Evolutionary conservation across 1,284 basidiomycete genomes (phyloP).

Genomic region (Ganoderma multipileum): DNA sequence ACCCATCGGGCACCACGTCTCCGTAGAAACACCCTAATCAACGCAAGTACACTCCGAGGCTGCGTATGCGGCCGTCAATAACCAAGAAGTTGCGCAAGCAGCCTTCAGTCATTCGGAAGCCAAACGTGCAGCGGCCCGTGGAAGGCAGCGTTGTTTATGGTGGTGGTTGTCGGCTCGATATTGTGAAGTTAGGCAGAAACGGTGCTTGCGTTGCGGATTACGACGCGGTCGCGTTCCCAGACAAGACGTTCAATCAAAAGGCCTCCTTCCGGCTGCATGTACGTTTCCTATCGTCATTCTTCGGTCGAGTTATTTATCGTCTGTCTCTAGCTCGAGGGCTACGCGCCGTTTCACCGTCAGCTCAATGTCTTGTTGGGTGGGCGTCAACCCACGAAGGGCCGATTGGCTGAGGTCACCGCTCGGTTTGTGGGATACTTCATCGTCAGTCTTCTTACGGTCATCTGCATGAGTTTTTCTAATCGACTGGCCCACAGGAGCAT

Average conservation of each 20-base stretch:
- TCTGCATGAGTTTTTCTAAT: neutral
- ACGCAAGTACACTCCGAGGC: too few species aligned
- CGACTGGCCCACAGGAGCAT: neutral
- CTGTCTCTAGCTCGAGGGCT: too few species aligned
- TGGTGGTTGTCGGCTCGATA: neutral
- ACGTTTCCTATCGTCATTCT: too few species aligned
- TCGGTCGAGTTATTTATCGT: neutral
- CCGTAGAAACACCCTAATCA: too few species aligned
- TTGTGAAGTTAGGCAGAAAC: too few species aligned
- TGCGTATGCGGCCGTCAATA: too few species aligned
- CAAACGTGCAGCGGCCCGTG: too few species aligned
- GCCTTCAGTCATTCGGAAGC: too few species aligned
- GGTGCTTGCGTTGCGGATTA: neutral
- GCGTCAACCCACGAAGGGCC: neutral
- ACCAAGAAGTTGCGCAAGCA: too few species aligned
- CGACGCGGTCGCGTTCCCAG: neutral
- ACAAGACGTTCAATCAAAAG: neutral
- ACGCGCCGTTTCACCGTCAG: neutral
- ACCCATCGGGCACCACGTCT: too few species aligned
- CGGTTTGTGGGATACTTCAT: neutral
- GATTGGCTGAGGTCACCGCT: neutral
- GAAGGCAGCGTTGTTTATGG: too few species aligned
- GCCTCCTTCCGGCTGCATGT: neutral
- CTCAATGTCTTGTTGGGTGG: neutral
- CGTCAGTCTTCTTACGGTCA: neutral